Base-by-base conservation (phyloP, 495 filamentous ascomycete species). In the Rhypophila decipiens region DNA sequence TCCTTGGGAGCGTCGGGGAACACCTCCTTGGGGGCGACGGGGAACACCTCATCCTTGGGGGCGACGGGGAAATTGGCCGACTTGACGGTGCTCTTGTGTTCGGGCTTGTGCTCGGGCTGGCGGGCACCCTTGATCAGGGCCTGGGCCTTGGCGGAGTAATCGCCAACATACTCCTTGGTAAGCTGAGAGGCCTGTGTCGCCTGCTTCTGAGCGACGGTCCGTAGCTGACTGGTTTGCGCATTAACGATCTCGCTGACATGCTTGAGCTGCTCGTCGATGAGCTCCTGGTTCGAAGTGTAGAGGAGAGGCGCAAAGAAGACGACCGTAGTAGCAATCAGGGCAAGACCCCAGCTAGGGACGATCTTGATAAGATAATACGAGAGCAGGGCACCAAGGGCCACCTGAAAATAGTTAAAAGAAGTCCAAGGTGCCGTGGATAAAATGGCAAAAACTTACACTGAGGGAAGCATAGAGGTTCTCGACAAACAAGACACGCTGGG, bases 341-440 rank as follows among this genome's bases (percentile, higher is more conserved):
- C 73, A 58, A 99, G 76, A 22, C 88, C 88, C 93, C 93, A 99
- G 71, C 91, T 76, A 13, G 93, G 93, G 51, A 96, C 76, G 65
- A 95, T 76, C 71, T 93, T 96, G 70, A 95, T 87, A 55, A 99
- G 75, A 75, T 83, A 91, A 73, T 96, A 96, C 50, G 88, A 90
- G 53, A 88, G 59, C 65, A 97, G 86, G 42, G 93, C 81, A 39
- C 80, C 79, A 46, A 82, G 48, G 66, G 56, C 43, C 9, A 56
- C 42, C 52, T 58, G 15, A 20, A 12, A 42, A n/a, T 46, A 37
- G 38, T 65, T 45, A 59, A 54, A 36, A 42, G 39, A 52, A 37
- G 46, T 47, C 47, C 17, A 35, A 27, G 27, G 40, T 44, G 42
- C 39, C 42, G 33, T 27, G 45, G 31, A 47, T 12, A 22, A 37